Conservation (phyloP, 1,284 basidiomycete genomes). For the Malassezia globosa region DNA sequence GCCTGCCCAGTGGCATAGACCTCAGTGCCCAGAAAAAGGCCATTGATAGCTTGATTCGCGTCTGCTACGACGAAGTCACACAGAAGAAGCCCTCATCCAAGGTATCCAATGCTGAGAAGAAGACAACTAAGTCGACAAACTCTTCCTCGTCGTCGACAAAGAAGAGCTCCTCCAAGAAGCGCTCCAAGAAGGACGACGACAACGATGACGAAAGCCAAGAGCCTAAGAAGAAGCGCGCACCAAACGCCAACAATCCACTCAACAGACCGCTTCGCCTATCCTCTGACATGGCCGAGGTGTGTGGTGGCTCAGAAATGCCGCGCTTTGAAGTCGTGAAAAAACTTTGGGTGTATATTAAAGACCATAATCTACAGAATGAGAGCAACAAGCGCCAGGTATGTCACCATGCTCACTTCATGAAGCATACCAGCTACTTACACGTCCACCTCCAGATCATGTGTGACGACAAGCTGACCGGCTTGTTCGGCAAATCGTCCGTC, state of each 20-base stretch:
- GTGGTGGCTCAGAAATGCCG: slow-evolving; percentile 54
- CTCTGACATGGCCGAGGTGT: slow-evolving; percentile 36
- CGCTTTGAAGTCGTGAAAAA: slow-evolving; percentile 79
- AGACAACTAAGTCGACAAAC: slow-evolving; percentile 13
- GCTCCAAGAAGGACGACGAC: slow-evolving; percentile 13
- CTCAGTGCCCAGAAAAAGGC: slow-evolving; percentile 35
- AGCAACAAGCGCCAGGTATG: slow-evolving; percentile 54
- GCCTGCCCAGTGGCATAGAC: slow-evolving; percentile 26
- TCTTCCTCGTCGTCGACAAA: too few relatives aligned
- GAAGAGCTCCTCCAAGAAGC: background rate
- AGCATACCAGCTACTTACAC: too few relatives aligned
- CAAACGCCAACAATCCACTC: slow-evolving; percentile 44
- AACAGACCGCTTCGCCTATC: slow-evolving; percentile 40
- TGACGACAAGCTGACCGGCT: slow-evolving; percentile 57
- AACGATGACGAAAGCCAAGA: slow-evolving; percentile 19
- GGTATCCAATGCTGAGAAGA: too few relatives aligned
- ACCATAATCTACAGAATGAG: slow-evolving; percentile 66
- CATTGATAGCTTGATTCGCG: slow-evolving; percentile 32
- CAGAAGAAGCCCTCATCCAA: slow-evolving; percentile 1
- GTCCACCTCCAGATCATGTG: slow-evolving; percentile 68
- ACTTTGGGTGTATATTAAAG: slow-evolving; percentile 73
- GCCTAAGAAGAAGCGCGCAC: slow-evolving; percentile 35
- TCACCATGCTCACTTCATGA: background rate
- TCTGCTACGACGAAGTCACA: slow-evolving; percentile 37
- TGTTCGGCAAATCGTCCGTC: slow-evolving; percentile 66